A percentile compares a stretch with the other conserved stretches of the same genome.
These are phyloP conservation scores for Avena atlantica DNA, from an alignment of 176 grass and related monocot genomes.

Conservation along the genomic window DNA sequence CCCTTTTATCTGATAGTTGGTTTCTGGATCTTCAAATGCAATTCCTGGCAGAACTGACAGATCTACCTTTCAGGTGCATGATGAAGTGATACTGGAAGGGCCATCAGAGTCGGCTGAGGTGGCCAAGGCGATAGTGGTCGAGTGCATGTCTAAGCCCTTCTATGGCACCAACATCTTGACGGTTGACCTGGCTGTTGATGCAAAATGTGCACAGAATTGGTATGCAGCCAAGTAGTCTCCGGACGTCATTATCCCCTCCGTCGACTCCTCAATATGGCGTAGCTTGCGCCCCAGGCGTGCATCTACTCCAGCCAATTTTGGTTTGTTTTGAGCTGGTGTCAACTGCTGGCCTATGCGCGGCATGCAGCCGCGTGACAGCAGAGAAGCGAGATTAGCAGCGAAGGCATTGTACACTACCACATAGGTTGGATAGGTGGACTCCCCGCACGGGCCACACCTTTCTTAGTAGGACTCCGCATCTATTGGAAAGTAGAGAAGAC, in stretches of 20 bases:
- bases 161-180: slow-evolving; percentile 72
- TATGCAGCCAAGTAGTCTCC: slow-evolving; percentile 80
- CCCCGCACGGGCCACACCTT: not conserved
- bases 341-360: not conserved
- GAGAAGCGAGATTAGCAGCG: not conserved
- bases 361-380: not conserved
- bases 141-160: slow-evolving; percentile 98
- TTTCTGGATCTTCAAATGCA: not conserved
- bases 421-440: slow-evolving; percentile 31
- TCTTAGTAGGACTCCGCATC: not conserved
- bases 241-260: not conserved
- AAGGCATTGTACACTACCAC: slow-evolving; percentile 32
- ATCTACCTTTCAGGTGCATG: slow-evolving; percentile 76
- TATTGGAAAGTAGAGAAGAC: slow-evolving; percentile 19
- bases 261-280: not conserved
- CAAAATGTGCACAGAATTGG: slow-evolving; percentile 92
- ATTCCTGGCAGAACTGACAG: slow-evolving; percentile 28
- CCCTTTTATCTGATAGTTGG: not conserved
- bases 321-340: slow-evolving; percentile 23
- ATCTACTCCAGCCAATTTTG: not conserved
- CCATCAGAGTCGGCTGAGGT: slow-evolving; percentile 86
- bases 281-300: not conserved
- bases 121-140: slow-evolving; percentile 83
- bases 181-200: slow-evolving; percentile 92
- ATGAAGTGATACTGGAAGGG: slow-evolving; percentile 99